A percentile compares a stretch with the other conserved stretches of the same genome.
phyloP scores from a whole-genome alignment of 768 basidiomycete genomes.

The Guyanaporus albipodus region DNA sequence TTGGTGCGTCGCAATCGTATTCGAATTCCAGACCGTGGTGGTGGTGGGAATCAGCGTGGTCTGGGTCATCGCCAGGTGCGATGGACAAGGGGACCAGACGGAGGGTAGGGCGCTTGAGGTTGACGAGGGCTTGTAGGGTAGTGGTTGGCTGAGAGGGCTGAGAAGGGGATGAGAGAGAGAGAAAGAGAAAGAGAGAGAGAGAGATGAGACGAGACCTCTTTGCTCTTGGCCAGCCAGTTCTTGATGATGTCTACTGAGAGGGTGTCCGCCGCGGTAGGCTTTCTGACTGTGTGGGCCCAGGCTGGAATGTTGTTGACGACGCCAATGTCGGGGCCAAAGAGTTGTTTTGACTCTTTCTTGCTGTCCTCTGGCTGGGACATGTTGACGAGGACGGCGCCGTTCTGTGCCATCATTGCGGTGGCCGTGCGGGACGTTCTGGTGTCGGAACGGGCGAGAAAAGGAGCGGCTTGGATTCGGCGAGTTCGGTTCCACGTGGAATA shows the following conservation, averaged over 20 bases:
- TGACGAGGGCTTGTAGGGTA: conserved; percentile 90
- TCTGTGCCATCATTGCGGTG: conserved; percentile 47
- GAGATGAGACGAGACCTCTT: conserved; percentile 51
- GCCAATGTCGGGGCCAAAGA: conserved; percentile 92
- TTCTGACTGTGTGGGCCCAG: conserved; percentile 66
- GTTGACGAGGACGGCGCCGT: conserved; percentile 28
- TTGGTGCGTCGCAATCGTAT: conserved; percentile 88
- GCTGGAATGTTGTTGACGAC: conserved; percentile 62
- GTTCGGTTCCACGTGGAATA: conserved; percentile 59
- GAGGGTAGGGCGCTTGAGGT: conserved; percentile 87
- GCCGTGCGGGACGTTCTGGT: conserved; percentile 46
- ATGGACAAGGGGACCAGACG: conserved; percentile 62
- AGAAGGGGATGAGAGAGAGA: conserved; percentile 3
- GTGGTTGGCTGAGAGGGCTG: conserved; percentile 83
- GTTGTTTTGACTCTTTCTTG: conserved; percentile 59
- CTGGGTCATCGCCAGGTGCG: conserved; percentile 43
- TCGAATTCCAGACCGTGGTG: conserved; percentile 85
- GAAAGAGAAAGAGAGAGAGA: neutral
- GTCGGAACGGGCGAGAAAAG: conserved; percentile 49
- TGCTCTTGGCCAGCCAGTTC: conserved; percentile 82
- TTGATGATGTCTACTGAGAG: conserved; percentile 80
- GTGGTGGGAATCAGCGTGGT: conserved; percentile 47
- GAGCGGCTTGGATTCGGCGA: conserved; percentile 47
- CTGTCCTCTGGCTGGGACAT: conserved; percentile 12
- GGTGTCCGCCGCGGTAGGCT: conserved; percentile 59